Base-by-base conservation (phyloP, 148 eudicot species). In the Fagopyrum esculentum region DNA sequence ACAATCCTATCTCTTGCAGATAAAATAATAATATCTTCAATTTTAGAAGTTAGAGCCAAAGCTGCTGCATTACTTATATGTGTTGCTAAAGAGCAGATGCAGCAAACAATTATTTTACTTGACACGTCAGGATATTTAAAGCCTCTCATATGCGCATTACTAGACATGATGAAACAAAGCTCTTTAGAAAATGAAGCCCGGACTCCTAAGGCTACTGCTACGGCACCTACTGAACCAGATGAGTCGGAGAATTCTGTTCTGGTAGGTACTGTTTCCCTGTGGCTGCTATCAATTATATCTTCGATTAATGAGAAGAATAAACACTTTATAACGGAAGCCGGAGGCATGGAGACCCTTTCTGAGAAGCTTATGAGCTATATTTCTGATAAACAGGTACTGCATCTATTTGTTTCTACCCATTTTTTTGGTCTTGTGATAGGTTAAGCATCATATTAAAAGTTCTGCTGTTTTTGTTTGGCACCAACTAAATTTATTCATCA, bases 201-300 rank as follows among this genome's bases (percentile, higher is more conserved):
- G 81, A 85, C 88, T 61, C 88, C 89, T 57, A 82, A 80, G 83
- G 89, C 85, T 61, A 75, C 75, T 69, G 79, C 81, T 79, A 74
- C 86, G 60, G 79, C 87, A 43, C 89, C 88, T 80, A 82, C 80
- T 44, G 90, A 86, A 78, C 85, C 79, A 46, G 88, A 87, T 55
- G 88, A 84, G 16, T 83, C 77, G 79, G 85, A 84, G 60, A 72
- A 85, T 75, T 83, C 86, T 78, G 82, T 88, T 49, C 82, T 89
- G 75, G 92, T 88, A 71, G 87, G 89, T 77, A 89, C 90, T 54
- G 89, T 85, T 73, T 90, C 90, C 75, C 73, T 89, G 81, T 91
- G 97, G 97, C 75, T 91, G 86, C 85, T 91, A 40, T 88, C 85
- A 35, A 80, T 89, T 69, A 73, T 91, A 55, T 89, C 94, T 81